phyloP scores from a whole-genome alignment of 2,329 filamentous ascomycete genomes.

The Sporothrix humicola region DNA sequence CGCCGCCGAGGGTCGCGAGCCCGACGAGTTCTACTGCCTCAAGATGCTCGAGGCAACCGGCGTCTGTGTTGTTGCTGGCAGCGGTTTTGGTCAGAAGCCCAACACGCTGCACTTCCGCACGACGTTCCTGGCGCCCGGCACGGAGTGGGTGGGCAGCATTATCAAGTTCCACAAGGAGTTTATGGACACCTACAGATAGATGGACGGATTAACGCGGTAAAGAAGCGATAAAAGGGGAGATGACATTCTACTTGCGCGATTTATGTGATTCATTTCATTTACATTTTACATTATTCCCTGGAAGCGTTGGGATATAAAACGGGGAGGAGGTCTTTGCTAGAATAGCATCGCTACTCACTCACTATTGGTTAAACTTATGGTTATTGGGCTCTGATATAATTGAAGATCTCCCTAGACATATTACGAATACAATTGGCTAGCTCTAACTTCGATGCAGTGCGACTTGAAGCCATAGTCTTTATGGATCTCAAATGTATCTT shows the following conservation, averaged over 20 bases:
- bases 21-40: constrained; percentile 96
- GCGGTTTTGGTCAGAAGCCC: constrained; percentile 92
- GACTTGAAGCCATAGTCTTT: background rate
- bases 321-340: constrained; percentile 2
- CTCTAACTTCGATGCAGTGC: background rate
- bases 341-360: constrained; percentile 23
- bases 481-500: constrained; percentile 11
- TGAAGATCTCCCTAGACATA: constrained; percentile 11
- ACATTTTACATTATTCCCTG: background rate
- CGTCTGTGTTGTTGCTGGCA: constrained; percentile 90
- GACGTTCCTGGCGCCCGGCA: constrained; percentile 94
- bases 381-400: background rate
- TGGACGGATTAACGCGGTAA: background rate
- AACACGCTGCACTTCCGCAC: constrained; percentile 93
- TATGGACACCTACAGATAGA: constrained; percentile 75
- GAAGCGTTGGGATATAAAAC: constrained; percentile 5
- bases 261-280: constrained; percentile 7
- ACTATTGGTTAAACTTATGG: background rate
- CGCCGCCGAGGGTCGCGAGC: constrained; percentile 69
- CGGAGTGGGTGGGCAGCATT: constrained; percentile 88
- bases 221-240: background rate
- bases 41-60: constrained; percentile 90
- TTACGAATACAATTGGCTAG: constrained; percentile 7
- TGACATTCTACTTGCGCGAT: background rate
- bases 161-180: constrained; percentile 91